A percentile compares a stretch with the other conserved stretches of the same genome.
Conservation (phyloP, 2,329 filamentous ascomycete species). For the Dendrostoma leiphaemia region DNA sequence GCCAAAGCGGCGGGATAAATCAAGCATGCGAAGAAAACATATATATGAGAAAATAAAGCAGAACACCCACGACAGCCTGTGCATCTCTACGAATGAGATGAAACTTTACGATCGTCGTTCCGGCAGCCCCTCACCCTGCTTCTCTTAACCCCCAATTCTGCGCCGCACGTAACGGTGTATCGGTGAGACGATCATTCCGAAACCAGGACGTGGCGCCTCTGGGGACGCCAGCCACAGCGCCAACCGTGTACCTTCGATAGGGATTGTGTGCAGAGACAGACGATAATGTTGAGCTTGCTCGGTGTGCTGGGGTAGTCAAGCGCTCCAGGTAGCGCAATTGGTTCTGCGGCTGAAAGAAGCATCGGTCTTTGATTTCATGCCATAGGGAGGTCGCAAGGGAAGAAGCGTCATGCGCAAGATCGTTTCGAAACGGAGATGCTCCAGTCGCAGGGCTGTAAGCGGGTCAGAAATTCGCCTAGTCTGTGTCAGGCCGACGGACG, state of each 20-base stretch:
- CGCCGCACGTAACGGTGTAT: not conserved
- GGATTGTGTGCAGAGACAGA: not conserved
- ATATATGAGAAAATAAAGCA: too few relatives aligned
- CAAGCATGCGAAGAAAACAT: too few relatives aligned
- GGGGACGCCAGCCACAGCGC: constrained; percentile 11
- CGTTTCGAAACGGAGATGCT: not conserved
- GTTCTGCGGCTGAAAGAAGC: not conserved
- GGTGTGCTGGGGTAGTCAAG: too few relatives aligned
- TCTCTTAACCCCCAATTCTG: not conserved
- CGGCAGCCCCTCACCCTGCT: not conserved
- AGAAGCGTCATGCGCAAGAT: not conserved
- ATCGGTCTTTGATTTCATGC: not conserved
- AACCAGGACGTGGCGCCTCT: not conserved
- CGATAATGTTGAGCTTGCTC: not conserved
- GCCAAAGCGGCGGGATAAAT: too few relatives aligned
- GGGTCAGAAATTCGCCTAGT: too few relatives aligned
- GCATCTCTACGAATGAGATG: too few relatives aligned
- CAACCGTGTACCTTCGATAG: not conserved
- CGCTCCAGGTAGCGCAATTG: too few relatives aligned
- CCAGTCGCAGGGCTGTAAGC: too few relatives aligned
- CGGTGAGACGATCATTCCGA: not conserved
- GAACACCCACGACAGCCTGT: too few relatives aligned
- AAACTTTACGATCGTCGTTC: not conserved
- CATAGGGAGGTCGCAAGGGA: not conserved
- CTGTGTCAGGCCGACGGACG: too few relatives aligned